phyloP scores from a whole-genome alignment of 2,329 filamentous ascomycete genomes.

The Colletotrichum trifolii region DNA sequence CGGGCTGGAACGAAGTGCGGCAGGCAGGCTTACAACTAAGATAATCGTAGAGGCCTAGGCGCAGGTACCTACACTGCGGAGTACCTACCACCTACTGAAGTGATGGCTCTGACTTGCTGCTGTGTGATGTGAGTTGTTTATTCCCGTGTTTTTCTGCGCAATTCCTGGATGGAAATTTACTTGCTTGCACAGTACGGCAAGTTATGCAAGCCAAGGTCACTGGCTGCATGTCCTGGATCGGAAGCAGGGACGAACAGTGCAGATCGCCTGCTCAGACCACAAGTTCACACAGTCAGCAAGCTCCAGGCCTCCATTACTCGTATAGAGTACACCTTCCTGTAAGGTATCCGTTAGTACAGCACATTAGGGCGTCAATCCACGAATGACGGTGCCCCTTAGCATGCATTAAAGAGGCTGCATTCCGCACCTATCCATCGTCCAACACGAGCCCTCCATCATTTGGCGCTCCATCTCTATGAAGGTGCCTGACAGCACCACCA shows the following conservation, averaged over 20 bases:
- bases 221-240: constrained; percentile 8
- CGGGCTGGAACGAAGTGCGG: background rate
- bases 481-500: constrained; percentile 14
- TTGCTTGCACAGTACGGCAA: constrained; percentile 30
- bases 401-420: constrained; percentile 33
- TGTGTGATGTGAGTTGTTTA: constrained; percentile 16
- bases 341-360: too few relatives aligned
- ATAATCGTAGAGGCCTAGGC: too few relatives aligned
- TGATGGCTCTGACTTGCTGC: constrained; percentile 26
- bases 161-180: constrained; percentile 23
- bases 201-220: constrained; percentile 13
- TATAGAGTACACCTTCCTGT: constrained; percentile 1
- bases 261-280: background rate
- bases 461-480: constrained; percentile 3
- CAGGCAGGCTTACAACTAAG: background rate
- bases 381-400: constrained; percentile 19
- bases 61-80: too few relatives aligned
- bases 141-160: constrained; percentile 9
- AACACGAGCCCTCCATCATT: constrained; percentile 33
- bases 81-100: background rate
- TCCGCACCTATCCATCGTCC: constrained; percentile 18
- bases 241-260: constrained; percentile 18
- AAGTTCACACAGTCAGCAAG: background rate
- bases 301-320: constrained; percentile 9
- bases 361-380: constrained; percentile 13